Percentiles rank a stretch among this genome's conserved stretches.
phyloP scores from a whole-genome alignment of 305 asterid species.

The Solanum hybrid region DNA sequence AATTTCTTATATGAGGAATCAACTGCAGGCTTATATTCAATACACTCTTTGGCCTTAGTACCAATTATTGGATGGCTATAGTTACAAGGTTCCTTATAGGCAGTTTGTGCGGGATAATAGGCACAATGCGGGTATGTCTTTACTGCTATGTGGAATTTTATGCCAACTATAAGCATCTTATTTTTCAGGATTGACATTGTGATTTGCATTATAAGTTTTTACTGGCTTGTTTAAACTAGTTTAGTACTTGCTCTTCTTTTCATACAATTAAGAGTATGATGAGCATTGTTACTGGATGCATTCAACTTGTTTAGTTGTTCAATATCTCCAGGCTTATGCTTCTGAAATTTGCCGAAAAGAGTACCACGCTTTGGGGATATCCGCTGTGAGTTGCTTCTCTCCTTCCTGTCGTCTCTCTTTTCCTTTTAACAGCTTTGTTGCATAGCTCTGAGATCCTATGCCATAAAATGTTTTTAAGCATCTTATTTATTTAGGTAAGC shows the following conservation, averaged over 20 bases:
- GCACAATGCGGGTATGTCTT: conserved; percentile 60
- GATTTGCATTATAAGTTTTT: not conserved
- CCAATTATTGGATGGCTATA: conserved; percentile 74
- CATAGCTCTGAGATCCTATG: not conserved
- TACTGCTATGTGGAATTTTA: not conserved
- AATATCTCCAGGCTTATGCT: conserved; percentile 52
- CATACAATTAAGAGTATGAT: not conserved
- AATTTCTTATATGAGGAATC: not conserved
- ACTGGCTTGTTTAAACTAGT: not conserved
- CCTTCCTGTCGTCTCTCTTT: not conserved
- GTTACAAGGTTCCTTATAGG: conserved; percentile 64
- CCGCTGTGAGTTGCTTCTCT: conserved; percentile 43
- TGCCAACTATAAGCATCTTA: not conserved
- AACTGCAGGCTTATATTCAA: conserved; percentile 61
- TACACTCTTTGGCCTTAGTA: conserved; percentile 62
- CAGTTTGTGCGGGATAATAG: conserved; percentile 63
- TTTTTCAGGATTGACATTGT: not conserved
- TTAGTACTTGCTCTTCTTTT: not conserved
- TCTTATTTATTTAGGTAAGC: conserved; percentile 37
- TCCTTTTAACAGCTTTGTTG: not conserved
- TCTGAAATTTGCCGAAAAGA: conserved; percentile 73
- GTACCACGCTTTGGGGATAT: conserved; percentile 72
- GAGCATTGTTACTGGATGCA: conserved; percentile 23
- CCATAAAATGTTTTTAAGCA: not conserved
- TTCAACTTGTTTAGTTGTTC: not conserved